Evolutionary conservation across 192 early-diverging fungal species (phyloP), one percentile per base, ranked within the genome.

Genomic region (Podila verticillata): DNA sequence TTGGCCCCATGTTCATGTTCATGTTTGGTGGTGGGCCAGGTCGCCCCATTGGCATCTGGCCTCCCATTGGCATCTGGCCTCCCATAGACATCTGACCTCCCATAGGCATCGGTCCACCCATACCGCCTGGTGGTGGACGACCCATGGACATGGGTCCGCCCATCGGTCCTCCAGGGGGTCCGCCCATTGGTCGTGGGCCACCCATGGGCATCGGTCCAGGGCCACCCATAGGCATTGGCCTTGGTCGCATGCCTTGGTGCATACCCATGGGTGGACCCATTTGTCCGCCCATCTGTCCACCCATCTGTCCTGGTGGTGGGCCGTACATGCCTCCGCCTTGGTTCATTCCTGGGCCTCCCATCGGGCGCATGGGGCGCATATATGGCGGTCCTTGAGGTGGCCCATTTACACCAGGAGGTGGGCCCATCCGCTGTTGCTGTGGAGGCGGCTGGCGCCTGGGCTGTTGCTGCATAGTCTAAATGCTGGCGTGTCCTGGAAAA

Each of bases 381-480:
- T 78, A 78, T 47, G 20, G 51, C 51, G 70, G 74, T 13, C 74
- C 74, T n/a, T 70, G 74, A 19, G 59, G 74, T 26, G 74, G 74
- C 1, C 63, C 51, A 26, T 54, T 63, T 29, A 31, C 56, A 19
- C 74, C 74, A 44, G 61, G 68, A 22, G 59, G 61, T 34, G 58
- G 62, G 2, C 49, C 61, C 74, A 70, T 70, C 51, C 68, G 63
- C 24, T 74, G 72, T 28, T 77, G 74, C 51, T 61, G 74, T 26
- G 68, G 74, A 26, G 67, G 74, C 63, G 36, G 67, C 35, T 48
- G 74, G 58, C 74, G 67, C 68, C 74, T 78, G 60, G 67, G 74
- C 49, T 78, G 74, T 17, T 68, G 67, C 58, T 78, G 74, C 74
- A 78, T 78, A 8, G 39, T 17, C 39, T 54, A 54, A 26, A 24